These are phyloP conservation scores for Mallotus japonicus DNA, from an alignment of 441 rosid genomes.

Conservation along the genomic window DNA sequence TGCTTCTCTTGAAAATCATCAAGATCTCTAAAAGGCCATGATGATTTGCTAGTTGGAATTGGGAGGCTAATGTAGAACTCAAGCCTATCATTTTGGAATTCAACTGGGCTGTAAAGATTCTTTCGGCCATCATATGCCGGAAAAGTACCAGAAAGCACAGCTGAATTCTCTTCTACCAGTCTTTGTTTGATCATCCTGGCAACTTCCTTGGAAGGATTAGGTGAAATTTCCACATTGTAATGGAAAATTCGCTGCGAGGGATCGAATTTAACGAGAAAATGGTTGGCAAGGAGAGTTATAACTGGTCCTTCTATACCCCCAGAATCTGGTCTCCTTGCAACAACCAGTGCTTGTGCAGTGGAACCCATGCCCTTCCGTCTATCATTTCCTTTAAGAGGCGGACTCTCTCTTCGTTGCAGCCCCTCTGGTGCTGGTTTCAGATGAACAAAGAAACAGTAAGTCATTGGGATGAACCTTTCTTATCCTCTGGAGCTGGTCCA, in stretches of 20 bases:
- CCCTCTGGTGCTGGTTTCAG: conserved; percentile 47
- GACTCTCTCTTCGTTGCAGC: conserved; percentile 33
- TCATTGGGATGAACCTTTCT: conserved; percentile 24
- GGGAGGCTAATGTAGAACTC: conserved; percentile 88
- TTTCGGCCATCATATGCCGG: conserved; percentile 89
- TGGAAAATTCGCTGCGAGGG: conserved; percentile 68
- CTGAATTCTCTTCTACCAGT: conserved; percentile 56
- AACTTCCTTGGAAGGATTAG: conserved; percentile 72
- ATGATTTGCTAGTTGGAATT: conserved; percentile 45
- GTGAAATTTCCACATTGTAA: conserved; percentile 85
- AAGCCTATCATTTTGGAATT: conserved; percentile 76
- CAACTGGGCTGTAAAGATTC: conserved; percentile 79
- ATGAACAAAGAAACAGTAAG: conserved; percentile 31
- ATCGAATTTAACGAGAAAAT: conserved; percentile 79
- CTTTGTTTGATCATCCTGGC: conserved; percentile 81
- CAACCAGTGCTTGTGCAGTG: conserved; percentile 43
- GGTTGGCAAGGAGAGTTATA: conserved; percentile 83
- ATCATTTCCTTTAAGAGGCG: conserved; percentile 37
- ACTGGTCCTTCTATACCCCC: conserved; percentile 82
- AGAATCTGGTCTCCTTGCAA: conserved; percentile 79
- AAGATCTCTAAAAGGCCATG: conserved; percentile 25
- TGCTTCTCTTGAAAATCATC: conserved; percentile 47
- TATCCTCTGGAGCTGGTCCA: not conserved
- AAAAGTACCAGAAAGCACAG: conserved; percentile 51
- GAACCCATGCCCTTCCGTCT: conserved; percentile 40